Conservation (phyloP, 371 early-diverging fungal species). For the Mortierella sp. region DNA sequence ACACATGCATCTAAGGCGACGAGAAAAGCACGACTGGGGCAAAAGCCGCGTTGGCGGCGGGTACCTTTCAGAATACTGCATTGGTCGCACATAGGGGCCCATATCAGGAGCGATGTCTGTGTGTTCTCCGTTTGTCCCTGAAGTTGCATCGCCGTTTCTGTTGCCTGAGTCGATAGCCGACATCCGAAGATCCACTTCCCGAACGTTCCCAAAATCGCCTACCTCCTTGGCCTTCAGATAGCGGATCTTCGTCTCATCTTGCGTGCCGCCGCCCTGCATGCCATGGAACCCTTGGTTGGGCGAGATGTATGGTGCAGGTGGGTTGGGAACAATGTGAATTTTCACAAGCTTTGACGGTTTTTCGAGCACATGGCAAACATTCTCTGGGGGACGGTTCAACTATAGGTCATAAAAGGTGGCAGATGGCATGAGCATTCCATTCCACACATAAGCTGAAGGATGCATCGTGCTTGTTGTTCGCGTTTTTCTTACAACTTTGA, state of each 20-base stretch:
- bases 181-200: conserved; percentile 26
- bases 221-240: conserved; percentile 25
- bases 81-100: conserved; percentile 8
- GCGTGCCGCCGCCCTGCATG: not conserved
- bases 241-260: not conserved
- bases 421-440: not conserved
- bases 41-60: not conserved
- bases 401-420: not conserved
- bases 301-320: conserved; percentile 17
- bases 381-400: conserved; percentile 4
- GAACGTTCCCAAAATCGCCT: conserved; percentile 18
- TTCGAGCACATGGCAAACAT: conserved; percentile 37
- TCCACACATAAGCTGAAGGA: not conserved
- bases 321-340: conserved; percentile 5
- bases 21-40: not conserved
- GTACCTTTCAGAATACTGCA: conserved; percentile 43
- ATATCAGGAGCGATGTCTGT: not conserved
- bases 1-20: not conserved
- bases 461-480: not conserved
- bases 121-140: not conserved
- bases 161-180: conserved; percentile 1
- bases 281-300: not conserved
- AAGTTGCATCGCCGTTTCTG: not conserved
- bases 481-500: conserved; percentile 26
- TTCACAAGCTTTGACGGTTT: conserved; percentile 40